phyloP scores from a whole-genome alignment of 116 monocot genomes.

The Posidonia oceanica region DNA sequence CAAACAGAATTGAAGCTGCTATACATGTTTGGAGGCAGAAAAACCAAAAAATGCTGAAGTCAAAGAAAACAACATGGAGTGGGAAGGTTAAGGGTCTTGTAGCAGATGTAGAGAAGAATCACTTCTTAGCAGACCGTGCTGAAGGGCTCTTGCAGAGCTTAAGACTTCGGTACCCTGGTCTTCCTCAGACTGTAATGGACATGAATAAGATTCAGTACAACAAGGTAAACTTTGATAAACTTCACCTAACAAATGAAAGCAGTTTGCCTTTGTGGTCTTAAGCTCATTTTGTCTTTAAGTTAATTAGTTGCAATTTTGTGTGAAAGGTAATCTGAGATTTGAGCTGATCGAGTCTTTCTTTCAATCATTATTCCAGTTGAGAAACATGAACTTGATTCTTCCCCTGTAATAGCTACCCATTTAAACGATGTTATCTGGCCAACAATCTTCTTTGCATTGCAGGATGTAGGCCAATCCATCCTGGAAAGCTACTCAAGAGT shows the following conservation, averaged over 20 bases:
- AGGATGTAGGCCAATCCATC: constrained; percentile 94
- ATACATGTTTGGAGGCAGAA: constrained; percentile 82
- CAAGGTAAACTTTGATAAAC: constrained; percentile 38
- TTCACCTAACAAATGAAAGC: too few species aligned
- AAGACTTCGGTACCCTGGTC: constrained; percentile 67
- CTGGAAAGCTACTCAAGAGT: constrained; percentile 95
- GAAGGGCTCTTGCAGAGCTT: constrained; percentile 68
- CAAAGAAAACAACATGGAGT: constrained; percentile 67
- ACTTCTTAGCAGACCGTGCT: constrained; percentile 52
- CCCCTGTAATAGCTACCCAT: too few species aligned
- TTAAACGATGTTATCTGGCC: too few species aligned
- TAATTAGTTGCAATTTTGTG: too few species aligned
- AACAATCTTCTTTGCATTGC: constrained; percentile 3
- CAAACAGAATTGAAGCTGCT: constrained; percentile 84
- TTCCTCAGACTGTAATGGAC: constrained; percentile 89
- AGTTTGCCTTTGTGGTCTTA: too few species aligned
- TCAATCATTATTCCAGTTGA: too few species aligned
- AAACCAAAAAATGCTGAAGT: constrained; percentile 35
- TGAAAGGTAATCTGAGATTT: too few species aligned
- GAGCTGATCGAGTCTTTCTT: too few species aligned
- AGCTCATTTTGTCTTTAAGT: too few species aligned
- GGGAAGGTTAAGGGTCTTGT: constrained; percentile 83
- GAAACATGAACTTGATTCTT: too few species aligned
- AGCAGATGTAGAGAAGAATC: constrained; percentile 37
- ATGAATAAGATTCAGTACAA: constrained; percentile 99